Conservation (phyloP, 2,329 filamentous ascomycete genomes). For the Alternaria triticimaculans region DNA sequence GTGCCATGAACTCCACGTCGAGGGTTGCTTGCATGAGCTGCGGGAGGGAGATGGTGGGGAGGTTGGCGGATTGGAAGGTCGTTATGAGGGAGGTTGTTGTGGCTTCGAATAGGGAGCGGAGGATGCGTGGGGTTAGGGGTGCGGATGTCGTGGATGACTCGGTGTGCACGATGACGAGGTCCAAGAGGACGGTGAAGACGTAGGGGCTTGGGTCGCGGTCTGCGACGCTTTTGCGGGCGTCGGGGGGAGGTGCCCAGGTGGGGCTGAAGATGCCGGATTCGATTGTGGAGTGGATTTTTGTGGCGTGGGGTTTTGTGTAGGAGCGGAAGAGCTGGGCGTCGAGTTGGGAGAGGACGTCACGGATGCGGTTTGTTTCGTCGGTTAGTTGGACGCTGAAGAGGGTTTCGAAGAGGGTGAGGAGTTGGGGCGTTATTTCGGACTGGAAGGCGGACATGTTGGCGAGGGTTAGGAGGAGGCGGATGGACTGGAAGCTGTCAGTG, state of each 20-base stretch:
- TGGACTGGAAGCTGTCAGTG: slow-evolving; percentile 64
- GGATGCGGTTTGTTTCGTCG: slow-evolving; percentile 90
- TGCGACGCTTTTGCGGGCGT: slow-evolving; percentile 31
- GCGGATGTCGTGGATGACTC: slow-evolving; percentile 67
- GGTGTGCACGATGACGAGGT: slow-evolving; percentile 88
- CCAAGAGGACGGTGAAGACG: slow-evolving; percentile 84
- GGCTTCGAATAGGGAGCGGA: slow-evolving; percentile 86
- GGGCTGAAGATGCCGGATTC: slow-evolving; percentile 72
- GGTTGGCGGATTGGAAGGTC: slow-evolving; percentile 67
- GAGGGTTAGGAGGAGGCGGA: slow-evolving; percentile 91
- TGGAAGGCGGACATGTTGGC: slow-evolving; percentile 89
- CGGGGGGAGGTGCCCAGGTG: slow-evolving; percentile 70
- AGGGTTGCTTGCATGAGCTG: slow-evolving; percentile 96
- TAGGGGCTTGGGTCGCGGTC: slow-evolving; percentile 84
- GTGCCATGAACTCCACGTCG: slow-evolving; percentile 95
- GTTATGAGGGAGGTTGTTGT: slow-evolving; percentile 80
- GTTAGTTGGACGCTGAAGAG: slow-evolving; percentile 93
- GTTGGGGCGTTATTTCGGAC: slow-evolving; percentile 78
- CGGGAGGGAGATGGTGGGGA: slow-evolving; percentile 72
- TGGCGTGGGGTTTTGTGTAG: slow-evolving; percentile 73
- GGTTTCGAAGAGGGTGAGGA: slow-evolving; percentile 93
- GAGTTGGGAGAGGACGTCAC: slow-evolving; percentile 88
- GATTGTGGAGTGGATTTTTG: slow-evolving; percentile 70
- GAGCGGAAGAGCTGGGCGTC: slow-evolving; percentile 90
- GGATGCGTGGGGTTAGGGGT: slow-evolving; percentile 77